Conservation (phyloP, 1,284 basidiomycete genomes). For the Rhodofomes roseus region DNA sequence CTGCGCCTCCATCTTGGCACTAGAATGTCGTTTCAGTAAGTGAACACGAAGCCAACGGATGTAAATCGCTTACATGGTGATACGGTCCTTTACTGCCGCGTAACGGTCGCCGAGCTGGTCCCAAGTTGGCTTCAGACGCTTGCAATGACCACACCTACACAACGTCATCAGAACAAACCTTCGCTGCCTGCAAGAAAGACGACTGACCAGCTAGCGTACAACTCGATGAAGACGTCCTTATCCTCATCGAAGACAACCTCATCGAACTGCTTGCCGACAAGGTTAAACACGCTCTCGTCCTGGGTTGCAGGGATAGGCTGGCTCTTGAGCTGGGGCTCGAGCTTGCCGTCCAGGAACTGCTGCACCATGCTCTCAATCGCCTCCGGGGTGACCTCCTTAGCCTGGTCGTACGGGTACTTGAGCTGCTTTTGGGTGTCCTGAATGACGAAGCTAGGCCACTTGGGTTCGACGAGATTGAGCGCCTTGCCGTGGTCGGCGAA, state of each 20-base stretch:
- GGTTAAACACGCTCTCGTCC: slow-evolving; percentile 77
- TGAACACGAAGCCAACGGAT: not conserved
- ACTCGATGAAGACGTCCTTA: slow-evolving; percentile 97
- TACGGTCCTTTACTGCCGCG: slow-evolving; percentile 69
- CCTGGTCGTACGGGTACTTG: slow-evolving; percentile 88
- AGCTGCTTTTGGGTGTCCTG: slow-evolving; percentile 83
- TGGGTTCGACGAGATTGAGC: slow-evolving; percentile 80
- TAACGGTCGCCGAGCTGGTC: slow-evolving; percentile 89
- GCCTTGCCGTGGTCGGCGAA: slow-evolving; percentile 96
- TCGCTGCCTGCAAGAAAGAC: not conserved
- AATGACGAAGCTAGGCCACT: slow-evolving; percentile 94
- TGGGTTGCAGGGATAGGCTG: slow-evolving; percentile 84
- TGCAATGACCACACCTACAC: slow-evolving; percentile 89
- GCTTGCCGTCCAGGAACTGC: slow-evolving; percentile 68
- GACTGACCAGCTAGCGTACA: slow-evolving; percentile 90
- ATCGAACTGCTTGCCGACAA: slow-evolving; percentile 92
- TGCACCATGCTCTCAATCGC: slow-evolving; percentile 60
- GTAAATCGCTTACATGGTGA: slow-evolving; percentile 67
- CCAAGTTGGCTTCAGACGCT: slow-evolving; percentile 94
- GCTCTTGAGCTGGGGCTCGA: slow-evolving; percentile 88
- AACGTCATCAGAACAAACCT: not conserved
- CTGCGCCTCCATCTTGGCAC: slow-evolving; percentile 94
- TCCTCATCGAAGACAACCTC: slow-evolving; percentile 80
- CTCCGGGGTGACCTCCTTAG: slow-evolving; percentile 53
- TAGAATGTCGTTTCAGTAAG: slow-evolving; percentile 28